These are phyloP conservation scores for Candida tetrigidarum DNA, from an alignment of 1,139 yeast genomes.

Conservation along the genomic window DNA sequence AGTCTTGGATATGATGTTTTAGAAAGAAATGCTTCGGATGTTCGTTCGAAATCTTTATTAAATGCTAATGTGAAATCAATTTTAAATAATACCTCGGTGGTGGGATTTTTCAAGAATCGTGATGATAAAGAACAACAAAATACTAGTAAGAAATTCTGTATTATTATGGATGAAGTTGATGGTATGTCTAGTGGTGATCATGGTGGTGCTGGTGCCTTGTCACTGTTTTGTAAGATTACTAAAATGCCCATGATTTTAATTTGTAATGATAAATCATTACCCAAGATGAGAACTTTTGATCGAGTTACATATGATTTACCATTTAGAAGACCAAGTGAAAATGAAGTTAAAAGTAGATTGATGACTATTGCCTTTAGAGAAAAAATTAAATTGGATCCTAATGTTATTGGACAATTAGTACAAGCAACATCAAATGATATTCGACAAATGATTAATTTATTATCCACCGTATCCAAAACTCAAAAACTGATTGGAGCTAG, in stretches of 20 bases:
- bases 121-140: constrained; percentile 28
- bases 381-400: constrained; percentile 76
- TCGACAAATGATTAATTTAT: constrained; percentile 88
- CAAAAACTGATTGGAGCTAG: constrained; percentile 62
- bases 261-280: constrained; percentile 90
- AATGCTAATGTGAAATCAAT: constrained; percentile 72
- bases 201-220: constrained; percentile 97
- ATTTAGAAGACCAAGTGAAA: constrained; percentile 87
- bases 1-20: constrained; percentile 71
- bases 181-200: constrained; percentile 99
- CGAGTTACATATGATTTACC: constrained; percentile 80
- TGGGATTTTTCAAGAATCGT: constrained; percentile 67
- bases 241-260: constrained; percentile 89
- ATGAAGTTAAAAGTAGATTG: constrained; percentile 78
- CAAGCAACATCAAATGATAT: constrained; percentile 89
- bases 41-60: constrained; percentile 78
- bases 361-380: constrained; percentile 93
- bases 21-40: constrained; percentile 87
- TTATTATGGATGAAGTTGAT: constrained; percentile 98
- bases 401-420: constrained; percentile 81
- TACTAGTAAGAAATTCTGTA: constrained; percentile 61
- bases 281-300: constrained; percentile 97
- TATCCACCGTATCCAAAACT: constrained; percentile 82
- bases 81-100: constrained; percentile 79
- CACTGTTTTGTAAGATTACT: constrained; percentile 83